Percentiles rank a stretch among this genome's conserved stretches.
These are phyloP conservation scores for Blastocystis sp. DNA, from an alignment of 352 stramenopile genomes.

Conservation along the genomic window DNA sequence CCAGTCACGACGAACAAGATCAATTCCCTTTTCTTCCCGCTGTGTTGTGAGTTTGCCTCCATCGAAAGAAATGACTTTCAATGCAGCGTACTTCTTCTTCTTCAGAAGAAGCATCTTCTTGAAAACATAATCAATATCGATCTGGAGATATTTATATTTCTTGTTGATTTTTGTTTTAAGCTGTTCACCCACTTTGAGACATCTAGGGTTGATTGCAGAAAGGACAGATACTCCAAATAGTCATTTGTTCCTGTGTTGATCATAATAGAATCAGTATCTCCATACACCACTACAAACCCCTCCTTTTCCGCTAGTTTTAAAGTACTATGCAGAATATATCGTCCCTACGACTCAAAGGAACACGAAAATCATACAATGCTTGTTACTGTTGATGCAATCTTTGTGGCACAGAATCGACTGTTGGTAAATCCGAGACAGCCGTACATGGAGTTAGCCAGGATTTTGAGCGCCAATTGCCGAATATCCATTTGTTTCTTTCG, in stretches of 20 bases:
- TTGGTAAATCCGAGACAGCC: conserved; percentile 96
- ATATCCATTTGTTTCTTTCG: conserved; percentile 90
- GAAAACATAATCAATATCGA: conserved; percentile 99
- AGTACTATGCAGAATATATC: conserved; percentile 92
- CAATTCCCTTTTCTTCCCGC: conserved; percentile 94
- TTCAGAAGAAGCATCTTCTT: conserved; percentile 97
- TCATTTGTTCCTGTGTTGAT: conserved; percentile 81
- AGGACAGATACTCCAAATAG: conserved; percentile 74
- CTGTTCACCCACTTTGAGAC: conserved; percentile 74
- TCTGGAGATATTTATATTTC: conserved; percentile 92
- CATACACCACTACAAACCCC: conserved; percentile 94
- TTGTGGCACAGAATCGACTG: conserved; percentile 95
- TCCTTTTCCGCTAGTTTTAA: conserved; percentile 92
- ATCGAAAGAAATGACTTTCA: conserved; percentile 73
- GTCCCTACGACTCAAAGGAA: conserved; percentile 73
- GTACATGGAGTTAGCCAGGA: conserved; percentile 99
- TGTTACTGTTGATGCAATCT: conserved; percentile 97
- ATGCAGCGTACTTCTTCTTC: conserved; percentile 99
- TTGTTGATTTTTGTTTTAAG: conserved; percentile 98
- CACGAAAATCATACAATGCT: conserved; percentile 65
- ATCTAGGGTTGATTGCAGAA: background rate
- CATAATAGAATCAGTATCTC: conserved; percentile 99
- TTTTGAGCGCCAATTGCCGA: conserved; percentile 96
- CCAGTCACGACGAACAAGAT: conserved; percentile 95
- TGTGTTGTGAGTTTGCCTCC: conserved; percentile 65